phyloP scores from a whole-genome alignment of 768 basidiomycete genomes.

The Lactarius hengduanensis region DNA sequence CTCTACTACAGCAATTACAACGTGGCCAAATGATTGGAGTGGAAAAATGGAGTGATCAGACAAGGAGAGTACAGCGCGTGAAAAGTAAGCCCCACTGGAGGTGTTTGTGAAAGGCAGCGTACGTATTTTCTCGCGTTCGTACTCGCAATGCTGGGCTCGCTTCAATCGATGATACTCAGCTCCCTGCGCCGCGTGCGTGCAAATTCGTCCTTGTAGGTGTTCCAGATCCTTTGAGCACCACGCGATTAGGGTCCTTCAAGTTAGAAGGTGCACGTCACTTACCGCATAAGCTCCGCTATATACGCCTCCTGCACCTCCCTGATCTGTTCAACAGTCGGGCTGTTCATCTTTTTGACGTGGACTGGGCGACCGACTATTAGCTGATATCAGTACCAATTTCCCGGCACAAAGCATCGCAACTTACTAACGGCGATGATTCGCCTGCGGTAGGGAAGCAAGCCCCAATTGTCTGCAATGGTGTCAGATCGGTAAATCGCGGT shows the following conservation, averaged over 20 bases:
- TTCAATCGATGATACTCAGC: slow-evolving; percentile 73
- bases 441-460: slow-evolving; percentile 92
- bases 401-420: slow-evolving; percentile 38
- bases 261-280: slow-evolving; percentile 32
- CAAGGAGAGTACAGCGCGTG: neutral
- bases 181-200: slow-evolving; percentile 79
- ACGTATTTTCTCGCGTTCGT: slow-evolving; percentile 1
- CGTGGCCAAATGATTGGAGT: neutral
- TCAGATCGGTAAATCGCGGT: slow-evolving; percentile 1
- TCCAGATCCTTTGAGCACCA: slow-evolving; percentile 74
- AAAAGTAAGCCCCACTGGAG: neutral
- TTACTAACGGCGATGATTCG: slow-evolving; percentile 94
- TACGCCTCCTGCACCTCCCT: slow-evolving; percentile 78
- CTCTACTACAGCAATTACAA: slow-evolving; percentile 16
- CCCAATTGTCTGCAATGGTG: slow-evolving; percentile 77
- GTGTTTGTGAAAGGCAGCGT: slow-evolving; percentile 2
- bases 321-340: slow-evolving; percentile 80
- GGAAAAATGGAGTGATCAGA: neutral
- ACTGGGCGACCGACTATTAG: slow-evolving; percentile 84
- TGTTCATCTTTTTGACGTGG: slow-evolving; percentile 68
- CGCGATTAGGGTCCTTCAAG: neutral
- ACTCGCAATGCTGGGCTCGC: neutral
- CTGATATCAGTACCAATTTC: neutral
- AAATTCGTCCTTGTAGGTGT: slow-evolving; percentile 92
- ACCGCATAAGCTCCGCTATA: slow-evolving; percentile 92